Conservation (phyloP, 345 rosid species). For the Arabidopsis thaliana region DNA sequence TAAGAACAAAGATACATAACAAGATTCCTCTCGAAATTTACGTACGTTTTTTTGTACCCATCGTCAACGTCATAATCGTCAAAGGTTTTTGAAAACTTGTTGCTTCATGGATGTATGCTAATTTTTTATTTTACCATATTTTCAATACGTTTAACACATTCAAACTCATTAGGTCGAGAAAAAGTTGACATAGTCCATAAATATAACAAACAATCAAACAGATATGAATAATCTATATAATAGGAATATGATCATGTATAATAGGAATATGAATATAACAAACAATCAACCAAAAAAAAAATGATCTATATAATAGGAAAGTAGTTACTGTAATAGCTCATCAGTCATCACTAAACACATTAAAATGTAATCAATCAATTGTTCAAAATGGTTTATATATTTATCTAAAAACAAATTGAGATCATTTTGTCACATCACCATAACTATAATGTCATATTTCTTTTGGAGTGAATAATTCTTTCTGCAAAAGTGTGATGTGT, state of each 20-base stretch:
- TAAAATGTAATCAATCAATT: neutral
- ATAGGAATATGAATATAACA: neutral
- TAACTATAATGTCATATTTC: constrained; percentile 12
- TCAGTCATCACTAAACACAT: neutral
- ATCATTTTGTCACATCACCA: constrained; percentile 15
- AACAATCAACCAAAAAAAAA: neutral
- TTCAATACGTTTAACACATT: neutral
- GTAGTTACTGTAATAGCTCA: neutral
- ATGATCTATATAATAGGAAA: neutral
- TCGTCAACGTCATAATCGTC: constrained; percentile 49
- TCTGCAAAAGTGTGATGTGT: constrained; percentile 15
- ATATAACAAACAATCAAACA: constrained; percentile 1
- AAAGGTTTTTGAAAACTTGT: constrained; percentile 33
- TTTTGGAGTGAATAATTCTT: constrained; percentile 5
- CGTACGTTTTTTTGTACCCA: constrained; percentile 45
- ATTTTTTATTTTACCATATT: neutral
- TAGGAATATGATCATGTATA: neutral
- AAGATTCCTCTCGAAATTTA: constrained; percentile 46
- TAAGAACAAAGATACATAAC: constrained; percentile 33
- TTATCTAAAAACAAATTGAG: neutral
- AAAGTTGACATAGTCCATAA: neutral
- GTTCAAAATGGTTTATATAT: neutral
- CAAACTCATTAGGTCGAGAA: neutral
- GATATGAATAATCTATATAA: neutral
- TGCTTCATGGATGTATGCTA: constrained; percentile 28